Evolutionary conservation across 176 grass and related monocot genomes (phyloP).

Genomic region (Urochloa ruziziensis): DNA sequence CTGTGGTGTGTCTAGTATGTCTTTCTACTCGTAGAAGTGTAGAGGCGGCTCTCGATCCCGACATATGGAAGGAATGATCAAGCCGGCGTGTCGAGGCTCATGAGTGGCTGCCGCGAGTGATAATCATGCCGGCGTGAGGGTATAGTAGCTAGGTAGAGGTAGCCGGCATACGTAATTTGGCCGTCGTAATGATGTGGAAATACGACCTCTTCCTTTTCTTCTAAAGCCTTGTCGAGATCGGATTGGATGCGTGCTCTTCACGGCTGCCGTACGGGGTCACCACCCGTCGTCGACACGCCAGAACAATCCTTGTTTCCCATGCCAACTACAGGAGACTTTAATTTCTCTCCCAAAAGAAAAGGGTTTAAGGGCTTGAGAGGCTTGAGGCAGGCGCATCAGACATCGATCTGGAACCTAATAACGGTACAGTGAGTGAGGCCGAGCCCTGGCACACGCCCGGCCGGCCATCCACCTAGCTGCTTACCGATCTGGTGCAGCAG

Average conservation of each 20-base stretch:
- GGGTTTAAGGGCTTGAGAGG: too few relatives aligned
- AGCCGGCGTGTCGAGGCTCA: neutral
- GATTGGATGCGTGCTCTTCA: neutral
- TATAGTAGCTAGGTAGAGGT: neutral
- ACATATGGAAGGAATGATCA: neutral
- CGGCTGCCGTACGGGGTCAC: neutral
- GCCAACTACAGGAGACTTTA: neutral
- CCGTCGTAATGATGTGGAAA: neutral
- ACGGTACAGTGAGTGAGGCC: too few relatives aligned
- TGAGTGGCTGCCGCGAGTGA: neutral
- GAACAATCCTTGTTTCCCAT: neutral
- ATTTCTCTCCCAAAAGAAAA: neutral
- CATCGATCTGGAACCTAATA: too few relatives aligned
- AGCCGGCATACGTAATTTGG: neutral
- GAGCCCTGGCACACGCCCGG: too few relatives aligned
- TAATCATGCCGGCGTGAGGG: slow-evolving; percentile 13
- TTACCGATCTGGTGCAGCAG: too few relatives aligned
- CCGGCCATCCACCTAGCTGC: too few relatives aligned
- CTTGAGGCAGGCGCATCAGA: too few relatives aligned
- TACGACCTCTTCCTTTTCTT: neutral
- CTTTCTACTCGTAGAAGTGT: neutral
- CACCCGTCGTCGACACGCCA: neutral
- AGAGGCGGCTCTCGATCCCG: neutral
- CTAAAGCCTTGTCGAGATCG: neutral
- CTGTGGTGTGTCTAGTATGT: neutral